phyloP scores from a whole-genome alignment of 148 eudicot species.

The Polygonum maritimum region DNA sequence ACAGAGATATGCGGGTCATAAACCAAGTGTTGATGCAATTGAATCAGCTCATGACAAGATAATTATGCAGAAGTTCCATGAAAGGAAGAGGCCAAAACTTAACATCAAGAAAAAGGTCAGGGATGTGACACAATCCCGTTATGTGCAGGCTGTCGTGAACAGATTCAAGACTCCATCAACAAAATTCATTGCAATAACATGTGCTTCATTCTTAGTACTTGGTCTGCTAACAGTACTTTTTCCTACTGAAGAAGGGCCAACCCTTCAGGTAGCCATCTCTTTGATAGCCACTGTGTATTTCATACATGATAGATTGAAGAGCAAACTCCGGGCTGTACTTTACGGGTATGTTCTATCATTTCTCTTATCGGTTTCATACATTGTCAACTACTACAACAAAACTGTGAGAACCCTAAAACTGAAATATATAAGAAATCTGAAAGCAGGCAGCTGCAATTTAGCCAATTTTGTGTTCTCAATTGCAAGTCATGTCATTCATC shows the following conservation, averaged over 20 bases:
- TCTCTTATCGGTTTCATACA: neutral
- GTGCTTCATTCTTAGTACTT: conserved; percentile 55
- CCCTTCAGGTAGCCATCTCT: conserved; percentile 91
- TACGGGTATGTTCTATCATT: conserved; percentile 58
- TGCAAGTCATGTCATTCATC: too few relatives aligned
- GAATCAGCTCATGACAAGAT: conserved; percentile 95
- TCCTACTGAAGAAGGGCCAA: conserved; percentile 97
- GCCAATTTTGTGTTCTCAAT: too few relatives aligned
- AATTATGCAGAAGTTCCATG: conserved; percentile 78
- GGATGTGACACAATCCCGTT: conserved; percentile 55
- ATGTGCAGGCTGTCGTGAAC: conserved; percentile 64
- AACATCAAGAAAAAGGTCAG: conserved; percentile 69
- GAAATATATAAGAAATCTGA: too few relatives aligned
- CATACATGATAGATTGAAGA: conserved; percentile 64
- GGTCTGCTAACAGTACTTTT: conserved; percentile 76
- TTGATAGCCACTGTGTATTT: conserved; percentile 65
- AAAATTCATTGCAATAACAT: conserved; percentile 54
- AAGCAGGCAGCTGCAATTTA: too few relatives aligned
- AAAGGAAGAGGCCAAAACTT: conserved; percentile 79
- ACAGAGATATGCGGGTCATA: conserved; percentile 76
- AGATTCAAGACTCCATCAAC: conserved; percentile 70
- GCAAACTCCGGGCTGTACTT: conserved; percentile 64
- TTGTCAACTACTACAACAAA: neutral
- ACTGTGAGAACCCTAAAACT: too few relatives aligned
- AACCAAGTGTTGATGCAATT: conserved; percentile 88